phyloP scores from a whole-genome alignment of 805 yeast genomes.

The Ogataea degrootiae region DNA sequence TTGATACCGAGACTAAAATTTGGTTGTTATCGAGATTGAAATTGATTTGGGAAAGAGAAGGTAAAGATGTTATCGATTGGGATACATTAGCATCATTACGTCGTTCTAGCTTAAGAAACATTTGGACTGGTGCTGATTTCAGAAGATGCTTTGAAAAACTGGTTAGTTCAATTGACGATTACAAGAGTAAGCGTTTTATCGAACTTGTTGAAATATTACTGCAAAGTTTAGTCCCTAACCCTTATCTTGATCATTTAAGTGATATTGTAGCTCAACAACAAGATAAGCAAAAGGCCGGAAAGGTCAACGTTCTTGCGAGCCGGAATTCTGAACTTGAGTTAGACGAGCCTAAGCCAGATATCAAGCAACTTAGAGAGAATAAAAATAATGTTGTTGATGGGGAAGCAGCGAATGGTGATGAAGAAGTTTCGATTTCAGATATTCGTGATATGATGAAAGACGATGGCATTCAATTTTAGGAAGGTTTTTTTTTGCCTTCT shows the following conservation, averaged over 20 bases:
- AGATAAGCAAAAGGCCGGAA: not conserved
- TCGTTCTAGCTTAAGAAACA: slow-evolving; percentile 26
- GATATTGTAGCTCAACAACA: not conserved
- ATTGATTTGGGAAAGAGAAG: slow-evolving; percentile 37
- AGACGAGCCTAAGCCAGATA: too few species aligned
- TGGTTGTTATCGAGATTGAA: slow-evolving; percentile 46
- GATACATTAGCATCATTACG: slow-evolving; percentile 45
- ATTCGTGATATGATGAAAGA: slow-evolving; percentile 2
- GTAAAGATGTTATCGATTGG: slow-evolving; percentile 46
- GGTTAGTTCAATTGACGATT: slow-evolving; percentile 47
- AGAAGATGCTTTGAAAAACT: slow-evolving; percentile 57
- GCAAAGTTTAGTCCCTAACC: slow-evolving; percentile 6
- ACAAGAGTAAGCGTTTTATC: slow-evolving; percentile 33
- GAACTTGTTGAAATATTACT: slow-evolving; percentile 28
- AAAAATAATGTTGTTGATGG: too few species aligned
- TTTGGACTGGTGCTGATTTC: slow-evolving; percentile 61
- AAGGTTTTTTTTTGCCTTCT: not conserved
- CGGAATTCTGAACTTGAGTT: not conserved
- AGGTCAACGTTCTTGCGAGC: not conserved
- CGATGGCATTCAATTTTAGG: not conserved
- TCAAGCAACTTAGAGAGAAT: too few species aligned
- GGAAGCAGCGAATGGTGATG: not conserved
- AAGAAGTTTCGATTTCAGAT: not conserved
- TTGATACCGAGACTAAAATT: slow-evolving; percentile 42
- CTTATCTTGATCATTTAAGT: slow-evolving; percentile 1